A percentile compares a stretch with the other conserved stretches of the same genome.
Evolutionary conservation across 331 rosid genomes (phyloP).

Genomic region (Dryas integrifolia): DNA sequence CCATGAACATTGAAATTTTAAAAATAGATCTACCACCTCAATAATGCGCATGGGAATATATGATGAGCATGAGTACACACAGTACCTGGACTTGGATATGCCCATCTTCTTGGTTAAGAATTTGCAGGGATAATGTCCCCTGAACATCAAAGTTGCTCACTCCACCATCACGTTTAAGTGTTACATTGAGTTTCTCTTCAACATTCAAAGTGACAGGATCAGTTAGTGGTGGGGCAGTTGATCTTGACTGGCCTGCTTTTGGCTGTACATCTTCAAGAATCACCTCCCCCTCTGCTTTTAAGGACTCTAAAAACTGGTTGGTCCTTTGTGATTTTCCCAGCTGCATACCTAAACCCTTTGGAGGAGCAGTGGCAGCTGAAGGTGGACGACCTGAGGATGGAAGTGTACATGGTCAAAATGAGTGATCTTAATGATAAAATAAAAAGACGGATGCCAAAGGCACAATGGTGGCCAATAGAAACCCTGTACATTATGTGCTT

Average conservation of each 20-base stretch:
- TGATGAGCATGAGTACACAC: not conserved
- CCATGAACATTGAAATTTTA: not conserved
- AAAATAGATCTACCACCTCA: not conserved
- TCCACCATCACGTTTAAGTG: constrained; percentile 93
- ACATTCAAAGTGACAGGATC: constrained; percentile 89
- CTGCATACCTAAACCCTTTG: constrained; percentile 87
- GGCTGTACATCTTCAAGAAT: constrained; percentile 90
- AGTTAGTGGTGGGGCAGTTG: constrained; percentile 70
- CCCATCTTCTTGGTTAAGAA: constrained; percentile 84
- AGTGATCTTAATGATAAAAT: not conserved
- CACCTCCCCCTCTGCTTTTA: constrained; percentile 97
- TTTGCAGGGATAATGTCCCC: constrained; percentile 85
- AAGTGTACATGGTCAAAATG: constrained; percentile 20
- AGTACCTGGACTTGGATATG: constrained; percentile 87
- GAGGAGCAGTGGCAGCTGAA: constrained; percentile 88
- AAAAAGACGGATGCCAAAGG: not conserved
- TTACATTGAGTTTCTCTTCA: constrained; percentile 87
- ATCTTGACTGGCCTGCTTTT: constrained; percentile 54
- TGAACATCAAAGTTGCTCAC: constrained; percentile 88
- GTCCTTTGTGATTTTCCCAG: constrained; percentile 83
- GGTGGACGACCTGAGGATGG: constrained; percentile 58
- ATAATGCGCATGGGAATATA: constrained; percentile 10
- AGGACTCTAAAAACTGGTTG: constrained; percentile 82
- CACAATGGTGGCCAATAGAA: constrained; percentile 4
- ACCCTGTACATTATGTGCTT: not conserved